Evolutionary conservation across 257 asterid species (phyloP), one percentile per base, ranked within the genome.

Genomic region (Penstemon davidsonii): DNA sequence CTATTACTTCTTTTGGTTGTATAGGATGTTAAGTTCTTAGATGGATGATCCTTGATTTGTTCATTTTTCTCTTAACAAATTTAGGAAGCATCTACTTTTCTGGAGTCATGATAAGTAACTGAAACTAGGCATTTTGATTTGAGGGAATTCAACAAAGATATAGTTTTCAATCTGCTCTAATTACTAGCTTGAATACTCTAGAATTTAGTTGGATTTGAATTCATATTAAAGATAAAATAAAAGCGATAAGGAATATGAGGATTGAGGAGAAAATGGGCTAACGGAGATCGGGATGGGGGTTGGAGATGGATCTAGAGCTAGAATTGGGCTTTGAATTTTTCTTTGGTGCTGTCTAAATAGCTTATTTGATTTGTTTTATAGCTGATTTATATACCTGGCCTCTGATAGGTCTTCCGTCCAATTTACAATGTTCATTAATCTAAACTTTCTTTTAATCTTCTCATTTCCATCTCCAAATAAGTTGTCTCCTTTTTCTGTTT

Each of bases 21-120:
- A 6, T 25, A 8, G 55, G 55, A 25, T 63, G 9, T 56, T 5
- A 33, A 38, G 43, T 68, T 37, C 13, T 60, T 60, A 4, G 13
- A 43, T 62, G n/a, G 5, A 15, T 18, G 12, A 13, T 60, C 7
- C 12, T 12, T 60, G 64, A 47, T 60, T 56, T 60, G 38, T 41
- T 41, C 47, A 9, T 19, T 37, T 41, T 33, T 40, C 62, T 49
- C 38, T 15, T 58, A 4, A 44, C 50, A 33, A 15, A 41, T 49
- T 9, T 50, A 47, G 61, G 55, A 61, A 42, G 69, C 64, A 6
- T 55, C 49, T 68, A 67, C 50, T n/a, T 49, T 49, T 75, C 58
- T 62, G 38, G 44, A 7, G 42, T 40, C 42, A 55, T 45, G 33
- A 25, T 25, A 25, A 25, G 33, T 25, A 25, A 25, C 33, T 25